Conservation (phyloP, 306 rosid genomes). For the Acacia acuminata region DNA sequence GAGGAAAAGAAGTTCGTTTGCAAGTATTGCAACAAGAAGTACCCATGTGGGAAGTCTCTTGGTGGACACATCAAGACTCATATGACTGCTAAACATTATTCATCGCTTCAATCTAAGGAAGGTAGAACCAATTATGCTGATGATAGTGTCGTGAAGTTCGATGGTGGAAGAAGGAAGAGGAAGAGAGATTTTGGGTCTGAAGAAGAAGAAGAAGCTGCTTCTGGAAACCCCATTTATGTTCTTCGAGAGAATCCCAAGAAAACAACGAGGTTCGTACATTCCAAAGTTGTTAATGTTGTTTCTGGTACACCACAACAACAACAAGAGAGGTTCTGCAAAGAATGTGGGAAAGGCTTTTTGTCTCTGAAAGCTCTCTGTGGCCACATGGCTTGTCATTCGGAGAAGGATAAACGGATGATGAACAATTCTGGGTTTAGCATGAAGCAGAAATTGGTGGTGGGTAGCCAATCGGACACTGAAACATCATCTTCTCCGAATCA, state of each 20-base stretch:
- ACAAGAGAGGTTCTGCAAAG: slow-evolving; percentile 59
- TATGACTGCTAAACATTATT: slow-evolving; percentile 48
- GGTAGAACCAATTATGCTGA: neutral
- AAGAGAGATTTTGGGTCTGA: slow-evolving; percentile 60
- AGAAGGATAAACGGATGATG: slow-evolving; percentile 52
- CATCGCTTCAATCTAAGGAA: slow-evolving; percentile 24
- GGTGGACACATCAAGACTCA: slow-evolving; percentile 87
- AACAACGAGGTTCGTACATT: slow-evolving; percentile 67
- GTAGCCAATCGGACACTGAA: slow-evolving; percentile 68
- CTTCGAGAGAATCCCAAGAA: slow-evolving; percentile 88
- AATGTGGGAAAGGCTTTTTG: slow-evolving; percentile 81
- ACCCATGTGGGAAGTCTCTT: slow-evolving; percentile 74
- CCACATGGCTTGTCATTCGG: slow-evolving; percentile 91
- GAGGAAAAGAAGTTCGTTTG: slow-evolving; percentile 68
- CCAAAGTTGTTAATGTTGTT: slow-evolving; percentile 21
- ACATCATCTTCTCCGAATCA: slow-evolving; percentile 51
- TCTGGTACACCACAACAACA: slow-evolving; percentile 31
- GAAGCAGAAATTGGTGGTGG: slow-evolving; percentile 56
- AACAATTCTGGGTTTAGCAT: slow-evolving; percentile 31
- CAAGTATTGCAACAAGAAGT: slow-evolving; percentile 71
- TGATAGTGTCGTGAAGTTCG: slow-evolving; percentile 36
- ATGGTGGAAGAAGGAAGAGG: slow-evolving; percentile 47
- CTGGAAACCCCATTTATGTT: slow-evolving; percentile 43
- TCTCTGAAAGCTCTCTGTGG: slow-evolving; percentile 84
- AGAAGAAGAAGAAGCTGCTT: slow-evolving; percentile 9